A percentile compares a stretch with the other conserved stretches of the same genome.
Evolutionary conservation across 2,329 filamentous ascomycete species (phyloP).

Genomic region (Ambrosiella xylebori): DNA sequence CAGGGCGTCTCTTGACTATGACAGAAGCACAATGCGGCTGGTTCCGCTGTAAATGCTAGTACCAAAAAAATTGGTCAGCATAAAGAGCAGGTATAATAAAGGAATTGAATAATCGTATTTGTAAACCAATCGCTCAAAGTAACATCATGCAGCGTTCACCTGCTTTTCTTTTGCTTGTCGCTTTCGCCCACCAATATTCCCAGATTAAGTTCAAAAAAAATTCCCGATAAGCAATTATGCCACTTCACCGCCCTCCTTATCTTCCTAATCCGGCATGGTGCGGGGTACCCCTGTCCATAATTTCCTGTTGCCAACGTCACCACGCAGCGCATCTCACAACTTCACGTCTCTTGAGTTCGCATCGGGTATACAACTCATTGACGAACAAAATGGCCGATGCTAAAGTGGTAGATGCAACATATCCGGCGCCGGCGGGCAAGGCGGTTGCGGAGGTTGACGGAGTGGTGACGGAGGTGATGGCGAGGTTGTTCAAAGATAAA

Average conservation of each 20-base stretch:
- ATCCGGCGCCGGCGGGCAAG: slow-evolving; percentile 47
- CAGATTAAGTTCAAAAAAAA: slow-evolving; percentile 8
- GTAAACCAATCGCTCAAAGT: too few species aligned
- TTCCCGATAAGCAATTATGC: slow-evolving; percentile 19
- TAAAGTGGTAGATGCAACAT: slow-evolving; percentile 30
- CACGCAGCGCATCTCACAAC: not conserved
- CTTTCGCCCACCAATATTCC: not conserved
- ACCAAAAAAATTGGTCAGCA: too few species aligned
- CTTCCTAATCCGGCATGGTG: slow-evolving; percentile 21
- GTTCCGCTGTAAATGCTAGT: too few species aligned
- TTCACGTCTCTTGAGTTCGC: not conserved
- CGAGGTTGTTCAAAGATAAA: slow-evolving; percentile 68
- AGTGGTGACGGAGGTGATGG: slow-evolving; percentile 52
- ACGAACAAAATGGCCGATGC: not conserved
- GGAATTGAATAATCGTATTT: too few species aligned
- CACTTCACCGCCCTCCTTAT: slow-evolving; percentile 14
- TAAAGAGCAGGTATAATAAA: too few species aligned
- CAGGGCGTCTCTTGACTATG: not conserved
- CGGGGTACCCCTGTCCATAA: slow-evolving; percentile 16
- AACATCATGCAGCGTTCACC: not conserved
- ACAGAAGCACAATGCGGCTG: not conserved
- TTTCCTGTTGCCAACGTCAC: not conserved
- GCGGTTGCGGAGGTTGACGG: slow-evolving; percentile 47
- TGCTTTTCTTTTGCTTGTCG: not conserved
- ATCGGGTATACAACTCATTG: not conserved